phyloP scores from a whole-genome alignment of 176 grass and related monocot species.

The Zoysia japonica region DNA sequence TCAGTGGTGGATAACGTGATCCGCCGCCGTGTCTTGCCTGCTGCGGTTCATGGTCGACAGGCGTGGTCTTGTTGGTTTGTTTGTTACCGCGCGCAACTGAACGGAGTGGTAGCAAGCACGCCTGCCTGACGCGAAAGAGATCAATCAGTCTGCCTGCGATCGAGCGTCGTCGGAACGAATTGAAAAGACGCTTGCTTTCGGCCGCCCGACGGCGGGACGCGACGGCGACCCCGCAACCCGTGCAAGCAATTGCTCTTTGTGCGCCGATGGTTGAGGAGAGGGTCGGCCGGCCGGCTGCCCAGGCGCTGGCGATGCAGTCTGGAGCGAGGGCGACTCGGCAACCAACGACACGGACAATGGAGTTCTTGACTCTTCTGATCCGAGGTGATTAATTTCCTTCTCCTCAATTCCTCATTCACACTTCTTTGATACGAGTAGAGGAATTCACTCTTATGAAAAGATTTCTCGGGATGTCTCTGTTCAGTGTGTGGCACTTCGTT shows the following conservation, averaged over 20 bases:
- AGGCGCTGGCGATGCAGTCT: not conserved
- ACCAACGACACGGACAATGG: not conserved
- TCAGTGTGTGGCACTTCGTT: not conserved
- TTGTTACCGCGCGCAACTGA: too few relatives aligned
- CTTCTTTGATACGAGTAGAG: not conserved
- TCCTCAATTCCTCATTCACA: not conserved
- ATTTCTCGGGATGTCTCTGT: not conserved
- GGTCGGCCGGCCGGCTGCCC: not conserved
- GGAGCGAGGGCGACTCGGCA: slow-evolving; percentile 37
- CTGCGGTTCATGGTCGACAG: too few relatives aligned
- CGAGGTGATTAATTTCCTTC: not conserved
- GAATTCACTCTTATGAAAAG: not conserved
- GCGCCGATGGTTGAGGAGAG: not conserved
- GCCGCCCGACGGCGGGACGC: slow-evolving; percentile 27
- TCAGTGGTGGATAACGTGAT: not conserved
- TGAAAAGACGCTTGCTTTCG: slow-evolving; percentile 20
- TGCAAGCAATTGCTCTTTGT: slow-evolving; percentile 2
- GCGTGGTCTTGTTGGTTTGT: too few relatives aligned
- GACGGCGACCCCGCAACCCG: slow-evolving; percentile 47
- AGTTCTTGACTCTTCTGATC: not conserved
- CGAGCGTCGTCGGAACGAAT: not conserved
- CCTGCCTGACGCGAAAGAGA: too few relatives aligned
- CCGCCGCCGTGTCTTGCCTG: too few relatives aligned
- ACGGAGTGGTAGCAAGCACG: too few relatives aligned
- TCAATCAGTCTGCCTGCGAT: too few relatives aligned